Percentiles rank a stretch among this genome's conserved stretches.
Evolutionary conservation across 768 basidiomycete species (phyloP).

Genomic region (Lactifluus rugatus): DNA sequence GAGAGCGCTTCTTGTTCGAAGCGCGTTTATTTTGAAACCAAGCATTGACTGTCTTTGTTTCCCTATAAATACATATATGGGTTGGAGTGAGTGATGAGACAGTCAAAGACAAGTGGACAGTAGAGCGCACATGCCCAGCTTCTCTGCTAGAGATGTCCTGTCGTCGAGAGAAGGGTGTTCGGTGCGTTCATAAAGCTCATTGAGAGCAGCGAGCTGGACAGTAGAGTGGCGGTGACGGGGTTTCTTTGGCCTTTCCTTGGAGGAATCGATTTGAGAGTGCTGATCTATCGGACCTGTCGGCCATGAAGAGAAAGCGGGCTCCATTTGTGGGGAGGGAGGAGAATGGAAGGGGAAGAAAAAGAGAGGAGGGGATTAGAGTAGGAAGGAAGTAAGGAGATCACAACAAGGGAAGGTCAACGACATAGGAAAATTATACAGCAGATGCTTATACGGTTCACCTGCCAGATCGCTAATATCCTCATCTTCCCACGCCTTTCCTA

Average conservation of each 20-base stretch:
- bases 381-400: slow-evolving; percentile 7
- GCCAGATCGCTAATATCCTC: slow-evolving; percentile 18
- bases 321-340: slow-evolving; percentile 22
- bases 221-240: slow-evolving; percentile 70
- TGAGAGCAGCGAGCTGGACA: slow-evolving; percentile 62
- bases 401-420: slow-evolving; percentile 10
- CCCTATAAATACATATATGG: slow-evolving; percentile 34
- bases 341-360: slow-evolving; percentile 4
- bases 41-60: slow-evolving; percentile 76
- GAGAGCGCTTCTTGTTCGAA: slow-evolving; percentile 61
- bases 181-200: slow-evolving; percentile 66
- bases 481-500: slow-evolving; percentile 17
- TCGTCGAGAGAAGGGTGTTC: slow-evolving; percentile 67
- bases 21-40: slow-evolving; percentile 87
- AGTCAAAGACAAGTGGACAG: not conserved
- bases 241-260: slow-evolving; percentile 51
- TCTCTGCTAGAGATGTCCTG: slow-evolving; percentile 57
- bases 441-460: slow-evolving; percentile 17
- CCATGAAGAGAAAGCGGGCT: slow-evolving; percentile 23
- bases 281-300: slow-evolving; percentile 12
- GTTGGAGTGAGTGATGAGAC: slow-evolving; percentile 6
- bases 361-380: slow-evolving; percentile 13
- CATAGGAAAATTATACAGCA: slow-evolving; percentile 21
- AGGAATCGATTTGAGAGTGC: slow-evolving; percentile 22
- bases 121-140: slow-evolving; percentile 61